A percentile compares a stretch with the other conserved stretches of the same genome.
phyloP scores from a whole-genome alignment of 2,329 filamentous ascomycete genomes.

The Colletotrichum tamarilloi region DNA sequence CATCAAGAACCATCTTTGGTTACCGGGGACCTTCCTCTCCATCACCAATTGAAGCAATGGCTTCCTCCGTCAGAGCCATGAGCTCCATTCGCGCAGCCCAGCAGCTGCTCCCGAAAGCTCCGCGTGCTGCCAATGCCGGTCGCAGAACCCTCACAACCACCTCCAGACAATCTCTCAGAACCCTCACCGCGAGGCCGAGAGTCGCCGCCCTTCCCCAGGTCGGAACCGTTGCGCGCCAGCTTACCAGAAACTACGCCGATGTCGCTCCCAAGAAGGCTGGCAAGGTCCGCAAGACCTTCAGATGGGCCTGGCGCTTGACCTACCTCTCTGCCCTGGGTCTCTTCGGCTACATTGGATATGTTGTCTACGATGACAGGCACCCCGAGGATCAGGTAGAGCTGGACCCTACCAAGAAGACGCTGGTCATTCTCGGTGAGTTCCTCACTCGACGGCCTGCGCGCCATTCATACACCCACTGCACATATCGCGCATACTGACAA shows the following conservation, averaged over 20 bases:
- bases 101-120: conserved; percentile 39
- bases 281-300: conserved; percentile 76
- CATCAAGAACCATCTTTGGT: conserved; percentile 10
- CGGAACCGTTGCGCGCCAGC: conserved; percentile 48
- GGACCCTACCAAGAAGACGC: conserved; percentile 93
- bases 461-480: not conserved
- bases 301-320: conserved; percentile 85
- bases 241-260: conserved; percentile 63
- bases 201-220: conserved; percentile 33
- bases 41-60: conserved; percentile 51
- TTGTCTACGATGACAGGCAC: conserved; percentile 84
- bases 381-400: conserved; percentile 82
- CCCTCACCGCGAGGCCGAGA: conserved; percentile 30
- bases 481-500: conserved; percentile 32
- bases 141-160: conserved; percentile 48
- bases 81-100: conserved; percentile 44
- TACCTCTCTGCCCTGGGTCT: conserved; percentile 79
- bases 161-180: conserved; percentile 37
- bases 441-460: not conserved
- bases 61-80: conserved; percentile 58
- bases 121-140: conserved; percentile 41
- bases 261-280: conserved; percentile 60
- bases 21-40: conserved; percentile 25
- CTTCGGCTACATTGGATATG: conserved; percentile 79
- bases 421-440: conserved; percentile 87